Evolutionary conservation across 2,329 filamentous ascomycete species (phyloP), one percentile per base, ranked within the genome.

Genomic region (Dothistroma pini): DNA sequence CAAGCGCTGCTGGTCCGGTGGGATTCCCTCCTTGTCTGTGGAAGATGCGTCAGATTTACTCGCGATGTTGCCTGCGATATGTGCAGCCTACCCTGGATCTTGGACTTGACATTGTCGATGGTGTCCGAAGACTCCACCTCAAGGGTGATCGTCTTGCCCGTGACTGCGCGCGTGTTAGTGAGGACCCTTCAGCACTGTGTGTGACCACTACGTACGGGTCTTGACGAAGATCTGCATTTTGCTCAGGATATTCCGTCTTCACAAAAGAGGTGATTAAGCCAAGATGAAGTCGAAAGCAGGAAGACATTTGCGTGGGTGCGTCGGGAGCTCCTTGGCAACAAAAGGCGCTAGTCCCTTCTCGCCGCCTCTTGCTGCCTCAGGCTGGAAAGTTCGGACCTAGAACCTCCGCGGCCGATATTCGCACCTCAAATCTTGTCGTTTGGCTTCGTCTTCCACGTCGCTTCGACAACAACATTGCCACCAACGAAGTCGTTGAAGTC

Each of bases 91-190:
- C 85, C 84, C 79, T 88, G 86, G 74, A 89, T 89, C 88, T 99
- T 97, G 85, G 90, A 91, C 89, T 97, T 97, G 85, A 99, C 95
- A 89, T 97, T 97, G 88, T 97, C 95, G 83, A 99, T 97, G 78
- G 93, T 97, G 84, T 99, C 95, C 78, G 89, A 93, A 76, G 92
- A 96, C 59, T 97, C 95, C 84, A 97, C 95, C 92, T 99, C 95
- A 76, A 99, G 93, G 89, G 95, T 97, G 89, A 97, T 97, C 79
- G 95, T 97, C 90, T 97, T 97, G 79, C 95, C 95, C 90, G 95
- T 97, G 75, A 97, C 67, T 69, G 64, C 35, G 54, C n/a, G 31
- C 48, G 4, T 19, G 32, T 54, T 31, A 62, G 64, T 38, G 63
- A 53, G 52, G 57, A 5, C 29, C 29, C 25, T 31, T 54, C 32